Evolutionary conservation across 2,329 filamentous ascomycete species (phyloP), one percentile per base, ranked within the genome.

Genomic region (Pyrenophora seminiperda): DNA sequence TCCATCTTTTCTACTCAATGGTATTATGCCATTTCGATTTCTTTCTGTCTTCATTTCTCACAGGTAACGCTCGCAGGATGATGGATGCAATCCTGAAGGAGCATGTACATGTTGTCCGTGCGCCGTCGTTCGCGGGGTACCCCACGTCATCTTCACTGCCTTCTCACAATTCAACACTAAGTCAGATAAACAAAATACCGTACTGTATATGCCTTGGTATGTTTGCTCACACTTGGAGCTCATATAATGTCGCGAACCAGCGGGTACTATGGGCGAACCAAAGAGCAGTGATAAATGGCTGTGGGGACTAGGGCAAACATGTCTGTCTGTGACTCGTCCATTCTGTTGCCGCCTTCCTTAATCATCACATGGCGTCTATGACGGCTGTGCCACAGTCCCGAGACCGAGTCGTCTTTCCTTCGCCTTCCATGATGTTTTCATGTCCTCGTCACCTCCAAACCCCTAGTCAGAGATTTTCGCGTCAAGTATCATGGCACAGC

Each of bases 401-500:
- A 27, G 24, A 10, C 24, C 2, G 24, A 13, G 1, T 27, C 40
- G 36, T n/a, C 33, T 45, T 56, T 51, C 53, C 17, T 30, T 47
- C 42, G 41, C 39, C 36, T 52, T 48, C 30, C 44, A 53, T 47
- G 30, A 54, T 56, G 55, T 43, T 45, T 47, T 53, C 42, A 43
- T 37, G 31, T 29, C 48, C 20, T 45, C 53, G 40, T 50, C 53
- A 56, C 55, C 32, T 50, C 14, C 43, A 33, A 18, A 34, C 17
- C 24, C 51, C 40, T n/a, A 30, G 27, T 33, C 38, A 30, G 41
- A 47, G 40, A 42, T 45, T 17, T 53, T 60, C n/a, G n/a, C 36
- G 52, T 58, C 56, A 61, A 59, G 41, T 53, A 58, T 42, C 32
- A 72, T 71, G 70, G 61, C 53, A 51, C 50, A 58, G 34, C 50